phyloP scores from a whole-genome alignment of 768 basidiomycete genomes.

The Boletus insuetus region DNA sequence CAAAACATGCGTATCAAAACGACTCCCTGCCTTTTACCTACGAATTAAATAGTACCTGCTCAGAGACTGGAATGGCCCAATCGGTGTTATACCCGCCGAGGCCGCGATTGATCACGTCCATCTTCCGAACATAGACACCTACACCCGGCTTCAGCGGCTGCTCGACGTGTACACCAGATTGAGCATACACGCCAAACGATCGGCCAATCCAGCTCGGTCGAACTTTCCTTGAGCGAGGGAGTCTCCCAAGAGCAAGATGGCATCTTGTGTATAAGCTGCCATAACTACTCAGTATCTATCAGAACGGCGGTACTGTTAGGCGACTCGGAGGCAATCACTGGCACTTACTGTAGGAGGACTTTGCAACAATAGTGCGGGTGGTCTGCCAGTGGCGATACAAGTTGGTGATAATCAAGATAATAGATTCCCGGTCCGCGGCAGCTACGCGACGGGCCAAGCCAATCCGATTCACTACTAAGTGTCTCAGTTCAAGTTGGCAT shows the following conservation, averaged over 20 bases:
- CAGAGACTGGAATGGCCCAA: slow-evolving; percentile 79
- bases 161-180: neutral
- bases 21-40: neutral
- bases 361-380: no score
- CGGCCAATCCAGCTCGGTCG: slow-evolving; percentile 60
- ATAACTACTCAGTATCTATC: slow-evolving; percentile 32
- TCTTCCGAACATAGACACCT: slow-evolving; percentile 77
- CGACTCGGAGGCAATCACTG: neutral
- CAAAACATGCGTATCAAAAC: neutral
- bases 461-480: no score
- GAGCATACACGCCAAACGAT: slow-evolving; percentile 49
- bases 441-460: no score
- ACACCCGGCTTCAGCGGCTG: neutral
- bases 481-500: neutral
- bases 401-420: slow-evolving; percentile 5
- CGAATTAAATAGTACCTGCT: slow-evolving; percentile 47
- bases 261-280: slow-evolving; percentile 54
- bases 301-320: neutral
- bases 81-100: slow-evolving; percentile 82
- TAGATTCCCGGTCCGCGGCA: neutral
- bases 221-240: slow-evolving; percentile 75
- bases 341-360: neutral
- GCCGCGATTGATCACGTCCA: slow-evolving; percentile 88
- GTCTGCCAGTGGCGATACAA: no score
- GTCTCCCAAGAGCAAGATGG: slow-evolving; percentile 76